Base-by-base conservation (phyloP, 352 stramenopile species). In the Saprolegnia parasitica region DNA sequence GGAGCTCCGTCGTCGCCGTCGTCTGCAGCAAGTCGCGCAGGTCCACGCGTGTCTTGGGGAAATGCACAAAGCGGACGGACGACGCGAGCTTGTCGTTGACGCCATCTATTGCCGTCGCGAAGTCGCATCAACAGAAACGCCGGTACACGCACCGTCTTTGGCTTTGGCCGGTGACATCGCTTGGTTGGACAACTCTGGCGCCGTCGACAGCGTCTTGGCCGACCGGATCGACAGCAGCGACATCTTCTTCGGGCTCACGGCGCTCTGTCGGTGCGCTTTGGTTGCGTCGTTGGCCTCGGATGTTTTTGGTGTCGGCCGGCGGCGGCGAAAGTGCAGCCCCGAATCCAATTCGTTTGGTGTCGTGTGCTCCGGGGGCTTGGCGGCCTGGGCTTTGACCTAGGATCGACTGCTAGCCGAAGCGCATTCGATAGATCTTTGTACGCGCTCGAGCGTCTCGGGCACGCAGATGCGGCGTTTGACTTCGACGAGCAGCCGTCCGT, bases 401-500 rank as follows among this genome's bases (percentile, higher is more conserved):
- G 62, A 24, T 54, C 56, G 45, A 67, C 42, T n/a, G 42, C 50
- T n/a, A 47, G 9, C 42, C 23, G 60, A 55, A 24, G 21, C 23
- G 37, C 6, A 66, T 26, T 4, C 58, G 18, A n/a, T 68, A 24
- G 16, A 21, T 50, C 11, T 35, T 56, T 67, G 40, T 64, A 90
- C 82, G 23, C 88, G 77, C n/a, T 76, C 71, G 4, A 72, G 62
- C 64, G 90, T 76, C 23, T 73, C 65, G 18, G 71, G 63, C 23
- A 83, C 60, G 39, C 87, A 42, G 47, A 92, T 76, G 8, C 76
- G 76, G 24, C 81, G 81, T 37, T 88, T 89, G 26, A 82, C 84
- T 66, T 90, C 80, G 50, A 92, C 81, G 8, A 87, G 71, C 9
- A 92, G 64, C 0, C 74, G 79, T 39, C 71, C 86, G 20, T 90